These are phyloP conservation scores for Nemania abortiva DNA, from an alignment of 2,329 filamentous ascomycete species.

Conservation along the genomic window DNA sequence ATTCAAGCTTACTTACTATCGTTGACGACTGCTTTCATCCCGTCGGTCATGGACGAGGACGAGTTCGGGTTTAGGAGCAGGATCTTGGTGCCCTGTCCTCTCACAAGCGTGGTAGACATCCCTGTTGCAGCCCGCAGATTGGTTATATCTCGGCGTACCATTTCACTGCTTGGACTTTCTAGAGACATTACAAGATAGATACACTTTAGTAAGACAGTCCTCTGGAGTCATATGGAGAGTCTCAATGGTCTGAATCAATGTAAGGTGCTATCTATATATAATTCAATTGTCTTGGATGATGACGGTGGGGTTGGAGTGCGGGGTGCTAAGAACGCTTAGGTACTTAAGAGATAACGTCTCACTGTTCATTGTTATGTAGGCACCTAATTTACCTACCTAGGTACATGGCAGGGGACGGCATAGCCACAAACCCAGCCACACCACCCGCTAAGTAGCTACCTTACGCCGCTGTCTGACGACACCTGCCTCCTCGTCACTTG, in stretches of 20 bases:
- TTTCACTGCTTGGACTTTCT: neutral
- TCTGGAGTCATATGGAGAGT: too few relatives aligned
- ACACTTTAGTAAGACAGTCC: too few relatives aligned
- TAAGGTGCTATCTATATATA: neutral
- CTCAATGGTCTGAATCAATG: too few relatives aligned
- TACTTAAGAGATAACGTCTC: too few relatives aligned
- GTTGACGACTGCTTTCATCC: slow-evolving; percentile 65
- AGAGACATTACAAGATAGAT: too few relatives aligned
- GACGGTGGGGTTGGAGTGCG: slow-evolving; percentile 1
- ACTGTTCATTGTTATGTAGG: neutral
- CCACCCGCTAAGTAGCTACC: slow-evolving; percentile 28
- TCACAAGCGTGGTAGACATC: slow-evolving; percentile 46
- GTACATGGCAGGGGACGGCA: neutral
- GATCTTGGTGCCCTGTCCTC: slow-evolving; percentile 60
- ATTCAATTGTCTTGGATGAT: neutral
- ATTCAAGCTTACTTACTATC: slow-evolving; percentile 40
- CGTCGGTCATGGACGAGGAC: slow-evolving; percentile 76
- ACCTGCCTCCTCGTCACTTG: slow-evolving; percentile 35
- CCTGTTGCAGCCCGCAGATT: neutral
- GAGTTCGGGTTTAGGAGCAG: slow-evolving; percentile 86
- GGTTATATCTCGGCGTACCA: slow-evolving; percentile 2
- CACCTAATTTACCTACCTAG: neutral
- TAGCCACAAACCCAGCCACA: slow-evolving; percentile 39
- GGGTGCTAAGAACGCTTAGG: too few relatives aligned
- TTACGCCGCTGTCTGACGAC: slow-evolving; percentile 30